Conservation (phyloP, 768 basidiomycete species). For the Sporobolomyces roseus region DNA sequence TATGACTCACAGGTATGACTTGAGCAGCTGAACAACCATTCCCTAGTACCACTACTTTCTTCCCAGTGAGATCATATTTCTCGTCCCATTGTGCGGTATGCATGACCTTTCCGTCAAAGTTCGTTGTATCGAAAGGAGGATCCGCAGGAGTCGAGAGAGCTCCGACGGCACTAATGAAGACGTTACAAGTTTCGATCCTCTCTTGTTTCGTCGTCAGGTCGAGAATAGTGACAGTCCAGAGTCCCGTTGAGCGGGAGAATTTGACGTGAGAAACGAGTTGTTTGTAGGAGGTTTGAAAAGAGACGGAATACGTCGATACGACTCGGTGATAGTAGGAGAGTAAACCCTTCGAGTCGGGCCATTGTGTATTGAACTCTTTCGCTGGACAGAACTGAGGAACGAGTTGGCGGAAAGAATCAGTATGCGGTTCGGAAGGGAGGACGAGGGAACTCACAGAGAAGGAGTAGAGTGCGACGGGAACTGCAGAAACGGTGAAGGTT, state of each 20-base stretch:
- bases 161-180: conserved; percentile 43
- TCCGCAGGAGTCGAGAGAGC: conserved; percentile 10
- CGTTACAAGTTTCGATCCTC: conserved; percentile 28
- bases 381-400: conserved; percentile 9
- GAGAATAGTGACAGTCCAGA: conserved; percentile 29
- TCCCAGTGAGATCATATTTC: conserved; percentile 26
- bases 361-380: conserved; percentile 21
- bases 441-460: no score
- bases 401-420: conserved; percentile 22
- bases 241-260: neutral
- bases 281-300: conserved; percentile 7
- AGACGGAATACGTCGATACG: conserved; percentile 26
- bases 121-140: conserved; percentile 17
- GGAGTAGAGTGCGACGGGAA: no score
- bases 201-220: conserved; percentile 21
- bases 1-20: conserved; percentile 29
- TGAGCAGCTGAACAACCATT: conserved; percentile 45
- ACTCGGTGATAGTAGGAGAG: conserved; percentile 12
- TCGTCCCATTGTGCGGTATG: conserved; percentile 40
- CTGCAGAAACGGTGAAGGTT: no score
- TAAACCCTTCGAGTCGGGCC: conserved; percentile 12
- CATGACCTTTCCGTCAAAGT: conserved; percentile 37
- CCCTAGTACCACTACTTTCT: conserved; percentile 44
- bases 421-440: neutral
- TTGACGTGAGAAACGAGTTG: conserved; percentile 1